Base-by-base conservation (phyloP, 352 stramenopile species). In the Globisporangium paroecandrum region DNA sequence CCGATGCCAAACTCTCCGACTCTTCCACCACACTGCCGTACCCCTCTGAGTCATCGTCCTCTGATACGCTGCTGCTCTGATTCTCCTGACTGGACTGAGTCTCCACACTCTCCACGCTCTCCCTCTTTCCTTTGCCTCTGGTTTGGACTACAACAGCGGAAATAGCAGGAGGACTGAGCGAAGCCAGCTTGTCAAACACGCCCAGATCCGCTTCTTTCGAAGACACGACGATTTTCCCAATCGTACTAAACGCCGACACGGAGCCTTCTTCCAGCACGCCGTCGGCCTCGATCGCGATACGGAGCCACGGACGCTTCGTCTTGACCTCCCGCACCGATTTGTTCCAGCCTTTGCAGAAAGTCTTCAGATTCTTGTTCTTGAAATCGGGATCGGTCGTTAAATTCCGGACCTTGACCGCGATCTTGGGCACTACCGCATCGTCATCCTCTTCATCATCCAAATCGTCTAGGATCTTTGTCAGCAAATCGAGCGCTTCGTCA, bases 191-290 rank as follows among this genome's bases (percentile, higher is more conserved):
- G 1, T 65, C 20, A 24, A 69, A 27, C 3, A 59, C 57, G 1
- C 24, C 4, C 7, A 65, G 22, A 54, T 57, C 59, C 4, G 65
- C 56, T 47, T 51, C 46, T 53, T 36, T 29, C 29, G 65, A 47
- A 22, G 46, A 47, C 7, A 69, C 29, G 2, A 62, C 24, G 15
- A 69, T 38, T 24, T 41, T 56, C 5, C 57, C 57, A n/a, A 69
- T 38, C 22, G 57, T 61, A 24, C 65, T 65, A 46, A 69, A 64
- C 32, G 65, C 65, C 32, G 65, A 69, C 2, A 69, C 51, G 13
- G 29, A 46, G 20, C 51, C 47, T 46, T 65, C 43, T 13, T 65
- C 57, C 32, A 65, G 34, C 3, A 69, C 65, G 25, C 65, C 65
- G 34, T 69, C 65, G 0, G 65, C 38, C 6, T 65, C 57, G 4